Evolutionary conservation across 208 protist species (phyloP), one percentile per base, ranked within the genome.

Genomic region (Balamuthia mandrillaris): DNA sequence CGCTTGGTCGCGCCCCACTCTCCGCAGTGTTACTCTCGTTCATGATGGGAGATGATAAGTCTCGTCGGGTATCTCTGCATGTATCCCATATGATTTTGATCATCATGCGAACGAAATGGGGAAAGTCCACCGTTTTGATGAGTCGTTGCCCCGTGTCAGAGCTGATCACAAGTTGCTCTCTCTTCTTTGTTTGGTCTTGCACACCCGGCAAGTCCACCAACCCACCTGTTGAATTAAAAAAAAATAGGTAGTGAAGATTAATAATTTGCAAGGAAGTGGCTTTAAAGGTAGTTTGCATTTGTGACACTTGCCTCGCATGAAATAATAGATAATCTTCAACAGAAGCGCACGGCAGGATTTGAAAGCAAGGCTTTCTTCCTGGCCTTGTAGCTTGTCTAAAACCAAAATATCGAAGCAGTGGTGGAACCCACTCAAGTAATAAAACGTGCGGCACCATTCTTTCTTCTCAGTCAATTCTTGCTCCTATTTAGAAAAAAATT

Each of bases 41-140:
- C n/a, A n/a, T n/a, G n/a, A n/a, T n/a, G n/a, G n/a, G n/a, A n/a
- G n/a, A n/a, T n/a, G n/a, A n/a, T n/a, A n/a, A n/a, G n/a, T n/a
- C n/a, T n/a, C n/a, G n/a, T n/a, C n/a, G n/a, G n/a, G n/a, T n/a
- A n/a, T n/a, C n/a, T n/a, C n/a, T n/a, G 65, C 65, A 74, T 10
- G 65, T 74, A 24, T 45, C 65, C n/a, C 45, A 42, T 6, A 74
- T 51, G 65, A 74, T 74, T 0, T 9, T 9, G 27, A 74, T 31
- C 65, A 74, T 74, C 12, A 42, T 74, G 65, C 65, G 27, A 37
- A 74, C 24, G 65, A 74, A 74, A 27, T 44, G 45, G 41, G 65
- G 65, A 42, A 74, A 74, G 39, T 74, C 65, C n/a, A 74, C 51
- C 7, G 65, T 74, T 24, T 74, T 42, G 41, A 74, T 74, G 41